Conservation (phyloP, 305 asterid genomes). For the Fraxinus angustifolia region DNA sequence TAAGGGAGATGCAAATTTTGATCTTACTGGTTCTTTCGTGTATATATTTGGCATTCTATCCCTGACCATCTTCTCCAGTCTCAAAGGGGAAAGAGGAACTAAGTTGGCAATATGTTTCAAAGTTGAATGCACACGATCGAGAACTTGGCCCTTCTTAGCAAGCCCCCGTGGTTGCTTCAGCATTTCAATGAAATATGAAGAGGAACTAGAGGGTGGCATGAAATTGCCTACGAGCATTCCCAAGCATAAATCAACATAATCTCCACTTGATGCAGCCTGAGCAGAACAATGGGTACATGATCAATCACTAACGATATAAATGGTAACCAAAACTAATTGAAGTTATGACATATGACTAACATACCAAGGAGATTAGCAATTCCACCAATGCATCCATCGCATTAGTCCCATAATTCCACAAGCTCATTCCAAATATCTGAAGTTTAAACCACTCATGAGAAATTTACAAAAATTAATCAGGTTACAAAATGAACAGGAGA, state of each 20-base stretch:
- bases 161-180: slow-evolving; percentile 60
- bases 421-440: slow-evolving; percentile 71
- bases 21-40: slow-evolving; percentile 56
- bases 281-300: background rate
- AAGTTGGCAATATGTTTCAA: slow-evolving; percentile 56
- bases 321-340: background rate
- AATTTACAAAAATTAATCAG: background rate
- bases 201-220: slow-evolving; percentile 48
- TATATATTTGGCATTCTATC: slow-evolving; percentile 58
- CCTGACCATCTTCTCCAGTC: slow-evolving; percentile 60
- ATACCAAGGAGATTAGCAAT: slow-evolving; percentile 70
- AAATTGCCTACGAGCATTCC: slow-evolving; percentile 80
- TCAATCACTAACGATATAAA: slow-evolving; percentile 6
- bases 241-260: slow-evolving; percentile 73
- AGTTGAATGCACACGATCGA: slow-evolving; percentile 70
- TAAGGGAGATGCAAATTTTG: background rate
- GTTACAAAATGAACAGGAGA: slow-evolving; percentile 2
- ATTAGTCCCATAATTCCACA: slow-evolving; percentile 76
- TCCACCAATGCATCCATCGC: slow-evolving; percentile 83
- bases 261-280: slow-evolving; percentile 81
- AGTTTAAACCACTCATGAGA: slow-evolving; percentile 16
- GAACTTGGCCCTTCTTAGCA: slow-evolving; percentile 68
- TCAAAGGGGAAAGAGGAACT: slow-evolving; percentile 75
- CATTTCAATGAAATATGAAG: slow-evolving; percentile 35
- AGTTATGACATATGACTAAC: slow-evolving; percentile 13